A percentile compares a stretch with the other conserved stretches of the same genome.
phyloP scores from a whole-genome alignment of 2,329 filamentous ascomycete species.

The Aspergillus phoenicis region DNA sequence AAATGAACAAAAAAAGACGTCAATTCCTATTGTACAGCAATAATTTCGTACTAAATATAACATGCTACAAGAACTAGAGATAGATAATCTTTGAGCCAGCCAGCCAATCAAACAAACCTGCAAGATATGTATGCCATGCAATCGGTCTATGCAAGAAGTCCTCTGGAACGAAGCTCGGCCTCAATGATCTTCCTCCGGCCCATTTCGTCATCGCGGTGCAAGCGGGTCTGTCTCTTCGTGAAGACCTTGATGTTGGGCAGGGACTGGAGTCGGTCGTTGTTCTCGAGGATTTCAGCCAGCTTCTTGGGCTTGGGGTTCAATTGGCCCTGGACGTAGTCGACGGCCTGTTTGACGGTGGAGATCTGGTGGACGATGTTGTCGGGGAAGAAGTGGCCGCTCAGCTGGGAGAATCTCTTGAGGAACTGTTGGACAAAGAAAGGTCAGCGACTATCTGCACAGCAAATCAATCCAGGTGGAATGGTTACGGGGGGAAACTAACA shows the following conservation, averaged over 20 bases:
- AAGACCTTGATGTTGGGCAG: conserved; percentile 73
- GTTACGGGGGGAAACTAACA: conserved; percentile 54
- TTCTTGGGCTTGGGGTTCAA: conserved; percentile 51
- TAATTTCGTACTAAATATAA: conserved; percentile 16
- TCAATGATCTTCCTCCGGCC: conserved; percentile 81
- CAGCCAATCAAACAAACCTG: not conserved
- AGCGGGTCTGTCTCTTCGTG: conserved; percentile 65
- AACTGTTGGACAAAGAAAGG: conserved; percentile 57
- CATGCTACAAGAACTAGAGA: conserved; percentile 26
- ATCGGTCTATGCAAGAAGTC: conserved; percentile 54
- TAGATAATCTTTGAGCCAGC: conserved; percentile 8
- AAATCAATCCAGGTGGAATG: not conserved
- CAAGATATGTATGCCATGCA: not conserved
- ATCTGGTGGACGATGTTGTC: conserved; percentile 67
- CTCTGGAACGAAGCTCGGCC: conserved; percentile 65
- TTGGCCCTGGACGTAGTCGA: conserved; percentile 52
- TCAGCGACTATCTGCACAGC: conserved; percentile 66
- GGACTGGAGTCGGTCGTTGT: conserved; percentile 50
- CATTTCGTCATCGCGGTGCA: conserved; percentile 70
- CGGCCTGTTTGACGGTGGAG: conserved; percentile 57
- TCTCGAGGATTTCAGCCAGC: conserved; percentile 62
- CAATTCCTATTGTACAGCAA: conserved; percentile 28
- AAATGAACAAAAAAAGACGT: conserved; percentile 11
- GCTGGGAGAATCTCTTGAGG: conserved; percentile 75
- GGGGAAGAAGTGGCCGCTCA: conserved; percentile 75